Base-by-base conservation (phyloP, 1,284 basidiomycete genomes). In the Trichosporon sp. region DNA sequence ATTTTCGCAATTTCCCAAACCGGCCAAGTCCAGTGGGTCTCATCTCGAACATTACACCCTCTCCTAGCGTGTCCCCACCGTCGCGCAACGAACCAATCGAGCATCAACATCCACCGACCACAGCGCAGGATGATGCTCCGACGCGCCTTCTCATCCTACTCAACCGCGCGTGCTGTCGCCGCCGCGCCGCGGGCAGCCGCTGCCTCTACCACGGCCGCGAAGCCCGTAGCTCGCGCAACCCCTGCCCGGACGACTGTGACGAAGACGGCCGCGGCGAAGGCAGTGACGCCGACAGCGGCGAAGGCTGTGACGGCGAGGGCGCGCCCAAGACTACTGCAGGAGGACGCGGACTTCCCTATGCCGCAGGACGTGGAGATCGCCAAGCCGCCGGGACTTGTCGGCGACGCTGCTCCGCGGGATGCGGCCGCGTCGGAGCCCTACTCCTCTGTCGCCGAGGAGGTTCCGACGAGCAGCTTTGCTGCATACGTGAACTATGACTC, bases 1-100 rank as follows among this genome's bases (percentile, higher is more conserved):
- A 63, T 63, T 63, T 35, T 63, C 32, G 59, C 59, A 35, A 63
- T 63, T 63, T 63, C 59, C 59, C 32, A 63, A 61, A 63, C 7
- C 59, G 11, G 32, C 14, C 31, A 35, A 35, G 5, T 63, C 32
- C 26, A n/a, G 51, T 54, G 51, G 51, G 10, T 19, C 19, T 54
- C 46, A 21, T 5, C 16, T 11, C 51, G 51, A 54, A 26, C 51
- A 54, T 26, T 54, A 54, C 51, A 51, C 35, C 35, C 6, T 37
- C 14, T 48, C 46, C 32, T n/a, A 10, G 7, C 32, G 5, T 4
- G 8, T 35, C 37, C 59, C 32, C 56, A 31, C 8, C 56, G 12
- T 19, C 11, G 19, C 19, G 2, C 26, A 59, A 4, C 54, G 21
- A 26, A 12, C 54, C 54, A 3, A 37, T 63, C 16, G 31, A 35